A percentile compares a stretch with the other conserved stretches of the same genome.
Evolutionary conservation across 495 filamentous ascomycete species (phyloP).

Genomic region (Hypoxylon rickii): DNA sequence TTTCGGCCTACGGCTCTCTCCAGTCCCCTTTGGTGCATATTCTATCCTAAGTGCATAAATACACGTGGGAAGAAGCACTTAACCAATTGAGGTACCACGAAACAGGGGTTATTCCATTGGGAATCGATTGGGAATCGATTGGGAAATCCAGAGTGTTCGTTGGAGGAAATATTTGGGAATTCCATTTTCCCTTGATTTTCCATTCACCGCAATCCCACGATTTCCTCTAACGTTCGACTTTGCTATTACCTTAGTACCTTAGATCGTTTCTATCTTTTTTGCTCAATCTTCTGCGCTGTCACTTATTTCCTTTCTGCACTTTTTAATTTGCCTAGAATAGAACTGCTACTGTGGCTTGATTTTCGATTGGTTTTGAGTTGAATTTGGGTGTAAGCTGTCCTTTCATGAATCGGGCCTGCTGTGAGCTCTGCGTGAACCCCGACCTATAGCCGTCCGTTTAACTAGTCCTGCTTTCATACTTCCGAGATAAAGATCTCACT

Average conservation of each 20-base stretch:
- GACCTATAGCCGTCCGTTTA: not conserved
- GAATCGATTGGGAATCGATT: too few species aligned
- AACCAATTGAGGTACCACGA: conserved; percentile 3
- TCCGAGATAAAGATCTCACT: not conserved
- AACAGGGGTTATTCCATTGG: conserved; percentile 1
- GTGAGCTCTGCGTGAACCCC: conserved; percentile 9
- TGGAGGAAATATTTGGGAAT: too few species aligned
- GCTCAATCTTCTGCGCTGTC: conserved; percentile 2
- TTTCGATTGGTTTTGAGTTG: conserved; percentile 18
- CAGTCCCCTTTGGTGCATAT: not conserved
- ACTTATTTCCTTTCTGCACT: conserved; percentile 6
- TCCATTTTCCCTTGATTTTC: too few species aligned
- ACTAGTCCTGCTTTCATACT: not conserved
- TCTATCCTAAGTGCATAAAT: not conserved
- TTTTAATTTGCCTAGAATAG: conserved; percentile 12
- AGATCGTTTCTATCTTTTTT: conserved; percentile 4
- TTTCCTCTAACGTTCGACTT: not conserved
- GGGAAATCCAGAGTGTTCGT: too few species aligned
- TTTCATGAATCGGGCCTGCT: too few species aligned
- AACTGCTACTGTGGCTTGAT: conserved; percentile 7
- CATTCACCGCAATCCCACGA: conserved; percentile 9
- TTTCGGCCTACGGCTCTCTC: not conserved
- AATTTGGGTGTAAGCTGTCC: not conserved
- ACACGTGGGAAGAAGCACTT: not conserved
- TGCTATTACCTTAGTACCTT: not conserved